These are phyloP conservation scores for Penicillium sp. DNA, from an alignment of 2,329 filamentous ascomycete species.

Conservation along the genomic window DNA sequence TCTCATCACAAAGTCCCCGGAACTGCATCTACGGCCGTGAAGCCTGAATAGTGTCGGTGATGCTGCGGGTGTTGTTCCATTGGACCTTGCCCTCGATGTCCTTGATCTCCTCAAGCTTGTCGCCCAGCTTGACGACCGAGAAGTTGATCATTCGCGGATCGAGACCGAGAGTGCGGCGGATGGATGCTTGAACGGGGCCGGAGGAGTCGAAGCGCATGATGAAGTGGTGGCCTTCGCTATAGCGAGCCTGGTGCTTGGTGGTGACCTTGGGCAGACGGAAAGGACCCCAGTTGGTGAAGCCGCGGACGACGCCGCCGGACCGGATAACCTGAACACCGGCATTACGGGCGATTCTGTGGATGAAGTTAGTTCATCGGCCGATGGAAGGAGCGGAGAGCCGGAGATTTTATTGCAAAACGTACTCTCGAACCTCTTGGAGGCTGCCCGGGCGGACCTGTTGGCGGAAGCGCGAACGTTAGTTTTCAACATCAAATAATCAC, in stretches of 20 bases:
- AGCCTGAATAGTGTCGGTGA: slow-evolving; percentile 27
- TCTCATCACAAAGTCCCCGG: slow-evolving; percentile 3
- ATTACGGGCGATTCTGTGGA: slow-evolving; percentile 75
- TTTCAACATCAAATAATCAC: not conserved
- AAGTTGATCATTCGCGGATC: slow-evolving; percentile 91
- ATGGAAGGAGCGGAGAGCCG: slow-evolving; percentile 7
- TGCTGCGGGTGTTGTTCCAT: slow-evolving; percentile 46
- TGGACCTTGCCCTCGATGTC: slow-evolving; percentile 55
- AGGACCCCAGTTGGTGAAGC: slow-evolving; percentile 91
- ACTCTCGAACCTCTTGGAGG: slow-evolving; percentile 93
- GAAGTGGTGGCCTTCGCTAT: slow-evolving; percentile 91
- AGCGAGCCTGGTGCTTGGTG: slow-evolving; percentile 76
- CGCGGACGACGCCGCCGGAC: slow-evolving; percentile 84
- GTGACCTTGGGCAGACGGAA: slow-evolving; percentile 80
- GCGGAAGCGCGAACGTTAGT: slow-evolving; percentile 14
- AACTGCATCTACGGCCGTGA: not conserved
- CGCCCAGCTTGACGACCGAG: slow-evolving; percentile 80
- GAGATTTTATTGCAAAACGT: slow-evolving; percentile 39
- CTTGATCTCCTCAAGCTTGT: slow-evolving; percentile 61
- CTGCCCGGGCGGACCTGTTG: slow-evolving; percentile 84
- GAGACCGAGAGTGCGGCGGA: slow-evolving; percentile 72
- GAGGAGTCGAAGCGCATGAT: slow-evolving; percentile 93
- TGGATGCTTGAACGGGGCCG: slow-evolving; percentile 67
- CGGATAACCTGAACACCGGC: slow-evolving; percentile 79
- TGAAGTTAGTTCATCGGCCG: slow-evolving; percentile 4